Evolutionary conservation across 306 rosid genomes (phyloP).

Genomic region (Acacia confusa): DNA sequence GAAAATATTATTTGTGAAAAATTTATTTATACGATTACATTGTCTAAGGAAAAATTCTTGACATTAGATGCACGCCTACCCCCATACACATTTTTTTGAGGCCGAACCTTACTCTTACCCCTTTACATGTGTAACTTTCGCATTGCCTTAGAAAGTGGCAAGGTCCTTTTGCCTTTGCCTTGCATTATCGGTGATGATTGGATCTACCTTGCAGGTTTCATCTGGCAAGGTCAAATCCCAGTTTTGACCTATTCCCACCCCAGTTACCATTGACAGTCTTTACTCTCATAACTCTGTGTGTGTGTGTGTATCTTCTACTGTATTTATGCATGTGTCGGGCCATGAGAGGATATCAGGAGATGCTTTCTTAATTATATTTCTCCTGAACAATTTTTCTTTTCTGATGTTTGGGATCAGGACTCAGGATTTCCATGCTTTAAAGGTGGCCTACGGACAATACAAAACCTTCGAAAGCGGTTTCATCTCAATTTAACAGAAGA

Average conservation of each 20-base stretch:
- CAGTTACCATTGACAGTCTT: slow-evolving; percentile 13
- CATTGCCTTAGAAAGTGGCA: background rate
- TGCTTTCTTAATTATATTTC: slow-evolving; percentile 15
- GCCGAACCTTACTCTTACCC: background rate
- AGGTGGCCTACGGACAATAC: slow-evolving; percentile 96
- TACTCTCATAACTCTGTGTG: background rate
- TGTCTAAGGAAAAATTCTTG: background rate
- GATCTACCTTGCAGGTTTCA: slow-evolving; percentile 18
- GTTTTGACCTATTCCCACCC: slow-evolving; percentile 7
- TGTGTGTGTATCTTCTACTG: background rate
- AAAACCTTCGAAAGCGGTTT: slow-evolving; percentile 89
- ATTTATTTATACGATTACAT: background rate
- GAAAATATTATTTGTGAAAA: background rate
- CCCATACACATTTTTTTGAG: background rate
- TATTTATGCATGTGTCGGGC: background rate
- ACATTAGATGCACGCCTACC: background rate
- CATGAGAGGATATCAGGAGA: slow-evolving; percentile 5
- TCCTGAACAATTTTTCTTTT: slow-evolving; percentile 28
- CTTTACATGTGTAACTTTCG: background rate
- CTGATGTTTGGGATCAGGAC: slow-evolving; percentile 60
- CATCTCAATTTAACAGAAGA: slow-evolving; percentile 96
- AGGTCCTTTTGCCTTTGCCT: slow-evolving; percentile 6
- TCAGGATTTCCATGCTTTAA: slow-evolving; percentile 98
- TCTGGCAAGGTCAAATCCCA: slow-evolving; percentile 9
- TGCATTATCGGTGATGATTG: slow-evolving; percentile 13